Percentiles rank a stretch among this genome's conserved stretches.
Evolutionary conservation across 2,329 filamentous ascomycete species (phyloP).

Genomic region (Zymoseptoria crescenta): DNA sequence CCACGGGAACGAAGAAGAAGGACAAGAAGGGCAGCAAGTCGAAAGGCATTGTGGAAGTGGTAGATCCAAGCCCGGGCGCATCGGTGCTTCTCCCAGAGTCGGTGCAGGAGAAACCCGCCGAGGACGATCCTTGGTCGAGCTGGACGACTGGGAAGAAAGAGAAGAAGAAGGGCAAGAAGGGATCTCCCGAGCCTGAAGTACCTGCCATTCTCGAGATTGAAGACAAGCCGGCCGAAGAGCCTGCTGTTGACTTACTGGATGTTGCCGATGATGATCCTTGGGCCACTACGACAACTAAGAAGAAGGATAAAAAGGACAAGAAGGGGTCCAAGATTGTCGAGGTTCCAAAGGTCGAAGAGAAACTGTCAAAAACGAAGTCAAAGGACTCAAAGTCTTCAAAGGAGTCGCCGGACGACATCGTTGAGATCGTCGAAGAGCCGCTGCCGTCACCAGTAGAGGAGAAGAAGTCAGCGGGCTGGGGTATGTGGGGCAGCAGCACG

Average conservation of each 20-base stretch:
- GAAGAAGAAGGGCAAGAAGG: slow-evolving; percentile 47
- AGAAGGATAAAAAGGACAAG: slow-evolving; percentile 30
- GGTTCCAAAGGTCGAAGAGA: slow-evolving; percentile 27
- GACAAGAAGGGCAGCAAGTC: slow-evolving; percentile 39
- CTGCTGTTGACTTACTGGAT: slow-evolving; percentile 17
- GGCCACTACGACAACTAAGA: slow-evolving; percentile 29
- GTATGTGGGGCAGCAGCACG: slow-evolving; percentile 31
- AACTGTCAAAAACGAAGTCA: slow-evolving; percentile 28
- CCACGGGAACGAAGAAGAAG: slow-evolving; percentile 50
- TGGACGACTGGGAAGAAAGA: slow-evolving; percentile 39
- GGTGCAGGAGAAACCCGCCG: slow-evolving; percentile 29
- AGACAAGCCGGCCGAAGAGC: slow-evolving; percentile 29
- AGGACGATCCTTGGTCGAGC: slow-evolving; percentile 27
- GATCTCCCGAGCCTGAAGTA: slow-evolving; percentile 8
- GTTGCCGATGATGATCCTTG: slow-evolving; percentile 22
- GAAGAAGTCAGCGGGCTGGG: slow-evolving; percentile 32
- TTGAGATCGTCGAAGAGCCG: slow-evolving; percentile 18
- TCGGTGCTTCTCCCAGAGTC: slow-evolving; percentile 38
- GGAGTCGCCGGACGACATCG: slow-evolving; percentile 20
- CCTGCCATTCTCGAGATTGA: slow-evolving; percentile 37
- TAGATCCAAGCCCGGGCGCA: slow-evolving; percentile 24
- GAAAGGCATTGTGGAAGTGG: slow-evolving; percentile 34
- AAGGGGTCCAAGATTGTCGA: slow-evolving; percentile 17
- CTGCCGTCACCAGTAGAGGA: slow-evolving; percentile 29
- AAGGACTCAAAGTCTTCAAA: slow-evolving; percentile 23